Conservation (phyloP, 192 early-diverging fungal species). For the Coemansia sp. region DNA sequence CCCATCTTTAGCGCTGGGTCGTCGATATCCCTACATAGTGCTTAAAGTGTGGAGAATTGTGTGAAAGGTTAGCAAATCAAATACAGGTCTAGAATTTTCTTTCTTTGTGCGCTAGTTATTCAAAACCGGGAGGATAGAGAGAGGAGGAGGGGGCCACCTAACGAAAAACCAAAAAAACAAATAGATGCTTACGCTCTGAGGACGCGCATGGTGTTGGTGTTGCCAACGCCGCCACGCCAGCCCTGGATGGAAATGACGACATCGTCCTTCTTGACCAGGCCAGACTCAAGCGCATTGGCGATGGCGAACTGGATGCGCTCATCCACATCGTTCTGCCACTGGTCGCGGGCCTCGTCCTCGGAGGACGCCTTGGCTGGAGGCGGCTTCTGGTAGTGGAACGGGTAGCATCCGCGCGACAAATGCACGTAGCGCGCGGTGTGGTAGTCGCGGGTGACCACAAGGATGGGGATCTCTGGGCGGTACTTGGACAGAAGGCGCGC, state of each 20-base stretch:
- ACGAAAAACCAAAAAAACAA: neutral
- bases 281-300: conserved; percentile 69
- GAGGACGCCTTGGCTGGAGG: conserved; percentile 32
- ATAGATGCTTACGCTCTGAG: conserved; percentile 59
- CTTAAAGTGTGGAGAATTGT: no score
- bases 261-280: conserved; percentile 67
- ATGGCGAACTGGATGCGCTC: conserved; percentile 76
- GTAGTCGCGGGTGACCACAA: conserved; percentile 85
- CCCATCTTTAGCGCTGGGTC: conserved; percentile 16
- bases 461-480: conserved; percentile 86
- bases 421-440: conserved; percentile 75
- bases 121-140: no score
- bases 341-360: conserved; percentile 53
- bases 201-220: conserved; percentile 84
- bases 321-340: conserved; percentile 87
- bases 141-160: no score
- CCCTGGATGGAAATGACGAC: conserved; percentile 78
- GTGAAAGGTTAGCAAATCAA: no score
- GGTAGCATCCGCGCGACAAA: conserved; percentile 80
- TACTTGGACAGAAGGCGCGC: conserved; percentile 94
- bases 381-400: conserved; percentile 69
- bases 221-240: conserved; percentile 76
- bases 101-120: no score
- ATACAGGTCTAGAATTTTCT: no score
- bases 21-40: conserved; percentile 29